Percentiles rank a stretch among this genome's conserved stretches.
These are phyloP conservation scores for Heterobasidion occidentale DNA, from an alignment of 1,284 basidiomycete species.

Conservation along the genomic window DNA sequence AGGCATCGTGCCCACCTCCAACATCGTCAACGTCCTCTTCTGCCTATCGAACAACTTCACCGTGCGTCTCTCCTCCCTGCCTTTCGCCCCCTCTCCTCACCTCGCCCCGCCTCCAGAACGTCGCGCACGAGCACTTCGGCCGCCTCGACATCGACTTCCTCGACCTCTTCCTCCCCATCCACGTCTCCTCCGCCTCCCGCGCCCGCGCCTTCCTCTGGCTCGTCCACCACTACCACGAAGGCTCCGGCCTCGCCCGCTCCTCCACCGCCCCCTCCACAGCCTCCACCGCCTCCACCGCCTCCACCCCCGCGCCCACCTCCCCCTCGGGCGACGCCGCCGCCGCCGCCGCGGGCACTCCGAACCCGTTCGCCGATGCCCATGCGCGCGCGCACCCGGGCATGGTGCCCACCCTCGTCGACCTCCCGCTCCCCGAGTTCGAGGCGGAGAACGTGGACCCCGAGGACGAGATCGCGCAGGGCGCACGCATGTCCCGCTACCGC, in stretches of 20 bases:
- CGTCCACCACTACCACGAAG: constrained; percentile 71
- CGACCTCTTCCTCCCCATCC: constrained; percentile 59
- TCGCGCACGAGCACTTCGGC: constrained; percentile 50
- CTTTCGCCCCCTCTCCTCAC: constrained; percentile 33
- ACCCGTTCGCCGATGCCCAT: constrained; percentile 61
- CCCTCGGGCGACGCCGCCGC: too few relatives aligned
- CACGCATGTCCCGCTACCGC: constrained; percentile 56
- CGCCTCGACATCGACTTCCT: constrained; percentile 43
- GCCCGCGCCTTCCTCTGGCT: constrained; percentile 74
- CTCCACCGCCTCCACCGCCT: neutral
- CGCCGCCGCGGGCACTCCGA: constrained; percentile 16
- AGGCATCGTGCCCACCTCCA: constrained; percentile 56
- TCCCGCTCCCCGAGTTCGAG: constrained; percentile 40
- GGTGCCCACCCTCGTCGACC: constrained; percentile 44
- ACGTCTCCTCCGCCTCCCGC: constrained; percentile 51
- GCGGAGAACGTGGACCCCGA: constrained; percentile 62
- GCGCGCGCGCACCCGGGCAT: constrained; percentile 40
- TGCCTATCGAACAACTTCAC: constrained; percentile 64
- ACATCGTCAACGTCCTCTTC: constrained; percentile 73
- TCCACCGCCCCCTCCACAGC: too few relatives aligned
- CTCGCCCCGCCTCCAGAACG: constrained; percentile 32
- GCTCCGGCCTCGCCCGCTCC: constrained; percentile 20
- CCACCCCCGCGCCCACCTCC: neutral
- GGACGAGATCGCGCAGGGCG: constrained; percentile 62
- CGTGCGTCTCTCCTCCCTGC: constrained; percentile 52